Conservation (phyloP, 331 rosid species). For the Cydonia oblonga region DNA sequence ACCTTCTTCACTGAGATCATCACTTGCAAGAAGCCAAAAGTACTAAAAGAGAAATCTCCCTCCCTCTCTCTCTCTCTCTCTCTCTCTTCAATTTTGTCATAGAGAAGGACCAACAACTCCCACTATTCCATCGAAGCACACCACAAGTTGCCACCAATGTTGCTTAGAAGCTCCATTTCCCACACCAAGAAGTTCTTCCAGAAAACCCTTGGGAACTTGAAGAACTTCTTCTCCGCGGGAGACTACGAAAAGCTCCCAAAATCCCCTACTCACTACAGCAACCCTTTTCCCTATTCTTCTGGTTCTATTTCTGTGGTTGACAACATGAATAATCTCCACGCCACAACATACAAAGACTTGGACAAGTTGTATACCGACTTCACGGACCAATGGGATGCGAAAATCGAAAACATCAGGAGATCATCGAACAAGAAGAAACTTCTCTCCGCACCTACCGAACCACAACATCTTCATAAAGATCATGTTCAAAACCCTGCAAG, state of each 20-base stretch:
- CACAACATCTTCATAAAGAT: slow-evolving; percentile 1
- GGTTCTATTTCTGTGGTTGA: not conserved
- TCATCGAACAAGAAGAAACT: slow-evolving; percentile 17
- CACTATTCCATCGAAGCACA: not conserved
- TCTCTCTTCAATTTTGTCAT: not conserved
- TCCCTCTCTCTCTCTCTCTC: not conserved
- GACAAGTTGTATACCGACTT: slow-evolving; percentile 28
- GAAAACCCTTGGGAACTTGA: slow-evolving; percentile 55
- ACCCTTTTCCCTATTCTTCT: not conserved
- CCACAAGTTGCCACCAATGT: slow-evolving; percentile 31
- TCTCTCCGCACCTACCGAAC: slow-evolving; percentile 7
- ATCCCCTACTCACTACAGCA: slow-evolving; percentile 18
- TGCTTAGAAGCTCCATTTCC: slow-evolving; percentile 54
- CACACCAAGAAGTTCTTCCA: slow-evolving; percentile 67
- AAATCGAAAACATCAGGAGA: slow-evolving; percentile 5
- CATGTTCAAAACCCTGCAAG: slow-evolving; percentile 17
- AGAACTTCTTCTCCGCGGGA: slow-evolving; percentile 41
- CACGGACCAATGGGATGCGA: slow-evolving; percentile 27
- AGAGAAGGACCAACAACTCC: too few species aligned
- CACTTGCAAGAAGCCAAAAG: slow-evolving; percentile 14
- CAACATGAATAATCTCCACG: not conserved
- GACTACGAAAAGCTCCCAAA: slow-evolving; percentile 63
- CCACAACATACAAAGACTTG: slow-evolving; percentile 24
- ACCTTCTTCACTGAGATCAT: slow-evolving; percentile 20
- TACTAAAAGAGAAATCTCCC: not conserved